phyloP scores from a whole-genome alignment of 148 eudicot species.

The Cornus florida region DNA sequence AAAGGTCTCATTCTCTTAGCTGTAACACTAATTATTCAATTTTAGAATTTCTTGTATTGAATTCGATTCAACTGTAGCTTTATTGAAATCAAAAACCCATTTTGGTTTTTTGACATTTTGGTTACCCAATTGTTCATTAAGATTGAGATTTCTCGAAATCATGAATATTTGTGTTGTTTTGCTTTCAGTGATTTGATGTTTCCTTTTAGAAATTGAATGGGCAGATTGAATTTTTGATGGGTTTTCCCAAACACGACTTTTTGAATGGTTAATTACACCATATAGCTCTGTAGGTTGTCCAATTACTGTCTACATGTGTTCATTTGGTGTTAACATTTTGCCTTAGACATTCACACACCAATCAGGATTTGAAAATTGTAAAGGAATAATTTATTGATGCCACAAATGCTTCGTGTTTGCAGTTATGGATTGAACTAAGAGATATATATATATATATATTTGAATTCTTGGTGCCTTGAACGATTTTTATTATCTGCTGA shows the following conservation, averaged over 20 bases:
- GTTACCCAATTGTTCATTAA: too few species aligned
- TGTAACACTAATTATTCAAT: too few species aligned
- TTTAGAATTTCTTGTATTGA: too few species aligned
- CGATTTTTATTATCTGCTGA: neutral
- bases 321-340: neutral
- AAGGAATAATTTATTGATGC: neutral
- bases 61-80: too few species aligned
- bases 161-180: neutral
- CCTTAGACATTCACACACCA: neutral
- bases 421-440: neutral
- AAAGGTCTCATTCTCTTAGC: constrained; percentile 39
- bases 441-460: too few species aligned
- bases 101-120: too few species aligned
- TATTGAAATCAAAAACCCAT: too few species aligned
- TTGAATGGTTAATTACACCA: neutral
- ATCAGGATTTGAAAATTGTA: neutral
- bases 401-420: neutral
- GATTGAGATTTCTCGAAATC: too few species aligned
- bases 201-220: neutral
- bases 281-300: neutral
- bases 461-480: neutral
- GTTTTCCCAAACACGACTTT: neutral
- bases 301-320: neutral
- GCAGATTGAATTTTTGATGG: neutral
- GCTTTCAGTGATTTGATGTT: too few species aligned